A percentile compares a stretch with the other conserved stretches of the same genome.
phyloP scores from a whole-genome alignment of 2,329 filamentous ascomycete genomes.

The Calycina herbarum region DNA sequence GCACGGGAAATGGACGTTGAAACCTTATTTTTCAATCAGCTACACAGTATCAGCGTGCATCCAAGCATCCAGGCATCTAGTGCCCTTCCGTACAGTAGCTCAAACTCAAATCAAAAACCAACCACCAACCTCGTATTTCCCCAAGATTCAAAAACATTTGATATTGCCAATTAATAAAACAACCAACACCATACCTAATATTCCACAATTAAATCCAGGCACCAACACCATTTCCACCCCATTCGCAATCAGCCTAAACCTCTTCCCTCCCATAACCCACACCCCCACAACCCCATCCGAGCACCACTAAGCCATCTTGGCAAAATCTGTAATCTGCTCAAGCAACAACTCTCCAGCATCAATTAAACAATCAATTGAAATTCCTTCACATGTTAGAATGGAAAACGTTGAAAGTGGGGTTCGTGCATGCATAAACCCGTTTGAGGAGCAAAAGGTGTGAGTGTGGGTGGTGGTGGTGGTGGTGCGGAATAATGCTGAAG shows the following conservation, averaged over 20 bases:
- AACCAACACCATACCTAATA: neutral
- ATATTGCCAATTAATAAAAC: neutral
- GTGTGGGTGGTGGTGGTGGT: neutral
- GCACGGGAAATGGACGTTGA: too few species aligned
- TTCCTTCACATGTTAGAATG: neutral
- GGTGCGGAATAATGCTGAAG: neutral
- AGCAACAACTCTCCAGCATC: neutral
- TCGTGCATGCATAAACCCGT: slow-evolving; percentile 1
- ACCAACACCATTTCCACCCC: neutral
- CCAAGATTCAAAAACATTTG: neutral
- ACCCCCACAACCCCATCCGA: neutral
- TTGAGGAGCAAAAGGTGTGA: neutral
- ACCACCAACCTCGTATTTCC: neutral
- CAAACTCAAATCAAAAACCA: neutral
- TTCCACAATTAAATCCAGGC: neutral
- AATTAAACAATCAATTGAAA: neutral
- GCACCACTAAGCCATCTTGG: slow-evolving; percentile 12
- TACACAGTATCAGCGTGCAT: too few species aligned
- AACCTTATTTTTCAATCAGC: too few species aligned
- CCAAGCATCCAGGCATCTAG: too few species aligned
- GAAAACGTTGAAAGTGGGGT: neutral
- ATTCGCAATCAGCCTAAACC: neutral
- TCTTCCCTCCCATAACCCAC: neutral
- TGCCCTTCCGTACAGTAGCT: too few species aligned
- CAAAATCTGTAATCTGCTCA: slow-evolving; percentile 11